Conservation (phyloP, 2,329 filamentous ascomycete species). For the Aspergillus persii region DNA sequence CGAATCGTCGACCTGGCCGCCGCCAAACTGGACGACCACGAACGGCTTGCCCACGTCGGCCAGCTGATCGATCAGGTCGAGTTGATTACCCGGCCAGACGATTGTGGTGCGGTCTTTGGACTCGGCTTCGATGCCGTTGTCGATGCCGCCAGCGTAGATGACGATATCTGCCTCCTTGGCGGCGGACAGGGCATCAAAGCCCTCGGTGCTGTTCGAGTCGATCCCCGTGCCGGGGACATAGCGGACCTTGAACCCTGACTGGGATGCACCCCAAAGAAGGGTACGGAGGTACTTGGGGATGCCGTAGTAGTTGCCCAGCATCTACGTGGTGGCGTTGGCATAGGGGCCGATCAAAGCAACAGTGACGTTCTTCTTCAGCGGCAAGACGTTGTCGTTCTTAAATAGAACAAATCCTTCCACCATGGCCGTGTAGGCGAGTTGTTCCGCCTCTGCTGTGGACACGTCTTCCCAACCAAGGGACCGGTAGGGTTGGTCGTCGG, state of each 20-base stretch:
- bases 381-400: constrained; percentile 50
- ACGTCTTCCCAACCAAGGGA: constrained; percentile 54
- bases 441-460: constrained; percentile 50
- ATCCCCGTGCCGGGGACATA: constrained; percentile 34
- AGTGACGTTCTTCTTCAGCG: constrained; percentile 33
- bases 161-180: constrained; percentile 29
- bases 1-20: constrained; percentile 38
- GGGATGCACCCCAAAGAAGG: constrained; percentile 44
- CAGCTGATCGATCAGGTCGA: constrained; percentile 33
- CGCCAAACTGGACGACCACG: constrained; percentile 36
- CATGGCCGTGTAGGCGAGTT: constrained; percentile 52
- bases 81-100: constrained; percentile 34
- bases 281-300: constrained; percentile 37
- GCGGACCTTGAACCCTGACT: constrained; percentile 44
- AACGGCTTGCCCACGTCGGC: constrained; percentile 31
- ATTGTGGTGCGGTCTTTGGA: constrained; percentile 34
- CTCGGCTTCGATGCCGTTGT: constrained; percentile 34
- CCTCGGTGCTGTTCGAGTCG: constrained; percentile 20
- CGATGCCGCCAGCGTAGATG: constrained; percentile 33
- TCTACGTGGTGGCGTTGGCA: constrained; percentile 53
- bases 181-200: constrained; percentile 27
- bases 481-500: constrained; percentile 43
- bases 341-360: constrained; percentile 57
- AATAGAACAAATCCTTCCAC: constrained; percentile 46
- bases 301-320: constrained; percentile 59